Evolutionary conservation across 2,329 filamentous ascomycete species (phyloP).

Genomic region (Cytospora paraplurivora): DNA sequence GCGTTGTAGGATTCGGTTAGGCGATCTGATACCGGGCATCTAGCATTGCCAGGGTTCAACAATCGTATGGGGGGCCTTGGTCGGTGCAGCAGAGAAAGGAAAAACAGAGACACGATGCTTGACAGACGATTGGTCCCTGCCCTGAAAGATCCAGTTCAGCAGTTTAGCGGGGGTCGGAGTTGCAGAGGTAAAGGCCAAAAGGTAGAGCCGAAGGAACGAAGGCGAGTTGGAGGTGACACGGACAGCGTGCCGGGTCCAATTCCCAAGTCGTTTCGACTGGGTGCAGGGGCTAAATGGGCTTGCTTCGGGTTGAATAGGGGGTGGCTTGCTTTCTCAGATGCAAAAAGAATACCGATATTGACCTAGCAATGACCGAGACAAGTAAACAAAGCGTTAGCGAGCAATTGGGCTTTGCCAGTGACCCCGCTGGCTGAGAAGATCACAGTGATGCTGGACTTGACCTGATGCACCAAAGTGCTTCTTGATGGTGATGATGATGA

Average conservation of each 20-base stretch:
- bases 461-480: not conserved
- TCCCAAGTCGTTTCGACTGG: not conserved
- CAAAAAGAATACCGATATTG: not conserved
- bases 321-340: not conserved
- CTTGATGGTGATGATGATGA: not conserved
- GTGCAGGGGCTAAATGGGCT: not conserved
- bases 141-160: not conserved
- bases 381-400: not conserved
- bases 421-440: not conserved
- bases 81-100: constrained; percentile 1
- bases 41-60: constrained; percentile 14
- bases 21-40: constrained; percentile 13
- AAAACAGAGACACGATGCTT: not conserved
- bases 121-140: not conserved
- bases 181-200: not conserved
- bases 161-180: not conserved
- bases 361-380: not conserved
- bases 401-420: not conserved
- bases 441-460: not conserved
- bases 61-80: constrained; percentile 13
- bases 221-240: not conserved
- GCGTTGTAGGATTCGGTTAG: constrained; percentile 18
- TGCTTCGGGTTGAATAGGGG: not conserved
- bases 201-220: not conserved
- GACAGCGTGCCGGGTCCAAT: not conserved